Percentiles rank a stretch among this genome's conserved stretches.
These are phyloP conservation scores for Phyllosticta citribraziliensis DNA, from an alignment of 2,329 filamentous ascomycete genomes.

Conservation along the genomic window DNA sequence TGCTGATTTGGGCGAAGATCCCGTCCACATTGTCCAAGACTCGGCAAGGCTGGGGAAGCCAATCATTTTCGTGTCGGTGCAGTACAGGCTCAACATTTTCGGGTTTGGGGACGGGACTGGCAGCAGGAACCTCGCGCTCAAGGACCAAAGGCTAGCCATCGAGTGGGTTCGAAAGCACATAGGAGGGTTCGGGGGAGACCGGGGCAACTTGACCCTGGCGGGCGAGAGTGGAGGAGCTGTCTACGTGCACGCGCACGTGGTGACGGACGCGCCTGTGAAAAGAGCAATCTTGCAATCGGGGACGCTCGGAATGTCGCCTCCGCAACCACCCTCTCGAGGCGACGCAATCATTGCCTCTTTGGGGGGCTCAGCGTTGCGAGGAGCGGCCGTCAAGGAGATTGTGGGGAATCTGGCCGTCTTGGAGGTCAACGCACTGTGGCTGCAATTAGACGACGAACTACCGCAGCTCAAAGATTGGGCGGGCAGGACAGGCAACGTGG, in stretches of 20 bases:
- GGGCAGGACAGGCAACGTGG: slow-evolving; percentile 20
- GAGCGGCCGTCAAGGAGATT: slow-evolving; percentile 22
- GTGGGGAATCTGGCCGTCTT: slow-evolving; percentile 23
- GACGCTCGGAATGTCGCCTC: slow-evolving; percentile 34
- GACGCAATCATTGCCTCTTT: slow-evolving; percentile 22
- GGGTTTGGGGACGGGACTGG: slow-evolving; percentile 32
- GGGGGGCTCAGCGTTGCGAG: slow-evolving; percentile 17
- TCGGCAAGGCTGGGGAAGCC: slow-evolving; percentile 27
- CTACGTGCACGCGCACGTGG: slow-evolving; percentile 35
- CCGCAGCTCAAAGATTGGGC: slow-evolving; percentile 29
- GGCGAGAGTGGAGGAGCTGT: slow-evolving; percentile 40
- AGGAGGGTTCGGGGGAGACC: slow-evolving; percentile 21
- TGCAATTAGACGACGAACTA: slow-evolving; percentile 28
- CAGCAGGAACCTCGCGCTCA: slow-evolving; percentile 29
- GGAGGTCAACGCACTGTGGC: slow-evolving; percentile 22
- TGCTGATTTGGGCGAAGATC: slow-evolving; percentile 1
- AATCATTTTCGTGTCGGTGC: slow-evolving; percentile 34
- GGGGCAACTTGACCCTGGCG: slow-evolving; percentile 30
- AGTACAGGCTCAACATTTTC: slow-evolving; percentile 37
- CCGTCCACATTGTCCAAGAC: slow-evolving; percentile 14
- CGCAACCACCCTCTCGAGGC: slow-evolving; percentile 28
- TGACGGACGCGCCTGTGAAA: slow-evolving; percentile 22
- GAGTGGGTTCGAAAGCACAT: slow-evolving; percentile 21
- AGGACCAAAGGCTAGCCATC: slow-evolving; percentile 27
- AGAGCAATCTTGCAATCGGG: slow-evolving; percentile 34